Base-by-base conservation (phyloP, 129 eudicot species). In the Dittrichia graveolens region DNA sequence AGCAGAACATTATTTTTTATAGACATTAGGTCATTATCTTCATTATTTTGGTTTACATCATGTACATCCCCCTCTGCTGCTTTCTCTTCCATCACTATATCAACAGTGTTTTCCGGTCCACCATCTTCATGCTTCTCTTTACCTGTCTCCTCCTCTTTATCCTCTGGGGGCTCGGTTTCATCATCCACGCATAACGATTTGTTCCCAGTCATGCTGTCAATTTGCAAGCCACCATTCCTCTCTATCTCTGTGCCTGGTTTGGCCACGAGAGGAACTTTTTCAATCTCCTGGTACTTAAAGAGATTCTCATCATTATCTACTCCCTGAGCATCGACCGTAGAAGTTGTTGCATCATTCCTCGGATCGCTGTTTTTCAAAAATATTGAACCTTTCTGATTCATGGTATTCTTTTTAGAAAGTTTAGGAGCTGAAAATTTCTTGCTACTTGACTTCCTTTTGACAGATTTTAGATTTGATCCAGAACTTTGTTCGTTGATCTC, bases 91-190 rank as follows among this genome's bases (percentile, higher is more conserved):
- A 46, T 48, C 59, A 8, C 15, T 31, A 10, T 35, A 66, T 14
- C 76, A 67, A 5, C 61, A 38, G 31, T 65, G 12, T 54, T 57
- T 11, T 38, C 78, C 45, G 42, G 71, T 71, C 68, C 81, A 73
- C 18, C 71, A 37, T 65, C 78, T 46, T 38, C 72, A 19, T 31
- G 11, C 37, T 76, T 58, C 57, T 60, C 64, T 69, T 68, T 50
- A 18, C 55, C 31, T 53, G 35, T 69, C 48, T 76, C 82, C 53
- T 70, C 86, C n/a, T 70, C n/a, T n/a, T n/a, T 67, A 69, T 81
- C 87, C 19, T 81, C 94, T 71, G 89, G 82, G 65, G 89, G 75
- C 75, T 87, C 88, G 52, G 96, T 85, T 66, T 89, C 96, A 80
- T 83, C 92, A 79, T 85, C 85, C 64, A 74, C 18, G 13, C 31